These are phyloP conservation scores for Sanghuangporus baumii DNA, from an alignment of 1,284 basidiomycete species.

Conservation along the genomic window DNA sequence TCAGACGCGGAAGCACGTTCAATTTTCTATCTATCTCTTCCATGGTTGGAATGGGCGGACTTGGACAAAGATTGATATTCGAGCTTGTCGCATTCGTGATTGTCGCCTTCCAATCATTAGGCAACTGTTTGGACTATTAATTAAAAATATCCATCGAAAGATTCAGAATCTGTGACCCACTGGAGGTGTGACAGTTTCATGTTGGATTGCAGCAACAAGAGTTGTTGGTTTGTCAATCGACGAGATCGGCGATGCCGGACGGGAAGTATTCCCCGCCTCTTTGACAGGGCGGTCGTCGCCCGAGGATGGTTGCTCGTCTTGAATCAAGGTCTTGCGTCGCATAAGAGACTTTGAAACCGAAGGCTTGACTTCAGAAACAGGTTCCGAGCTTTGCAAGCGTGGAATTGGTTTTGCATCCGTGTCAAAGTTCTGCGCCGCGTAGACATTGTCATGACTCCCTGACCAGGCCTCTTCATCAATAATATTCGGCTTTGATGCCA, in stretches of 20 bases:
- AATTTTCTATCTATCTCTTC: neutral
- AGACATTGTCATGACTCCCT: neutral
- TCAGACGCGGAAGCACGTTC: neutral
- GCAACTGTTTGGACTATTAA: neutral
- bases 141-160: neutral
- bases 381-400: neutral
- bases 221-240: neutral
- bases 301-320: neutral
- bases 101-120: constrained; percentile 14
- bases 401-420: neutral
- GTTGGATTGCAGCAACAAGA: neutral
- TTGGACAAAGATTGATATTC: neutral
- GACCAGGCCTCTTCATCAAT: neutral
- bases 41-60: neutral
- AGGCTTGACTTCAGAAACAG: neutral
- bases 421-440: neutral
- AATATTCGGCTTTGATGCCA: neutral
- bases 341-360: neutral
- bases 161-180: neutral
- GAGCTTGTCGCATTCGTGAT: constrained; percentile 5
- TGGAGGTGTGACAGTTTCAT: neutral
- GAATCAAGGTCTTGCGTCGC: neutral
- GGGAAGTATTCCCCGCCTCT: neutral
- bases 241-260: neutral
- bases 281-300: neutral